Percentiles rank a stretch among this genome's conserved stretches.
phyloP scores from a whole-genome alignment of 495 filamentous ascomycete species.

The Pyronema omphalodes region DNA sequence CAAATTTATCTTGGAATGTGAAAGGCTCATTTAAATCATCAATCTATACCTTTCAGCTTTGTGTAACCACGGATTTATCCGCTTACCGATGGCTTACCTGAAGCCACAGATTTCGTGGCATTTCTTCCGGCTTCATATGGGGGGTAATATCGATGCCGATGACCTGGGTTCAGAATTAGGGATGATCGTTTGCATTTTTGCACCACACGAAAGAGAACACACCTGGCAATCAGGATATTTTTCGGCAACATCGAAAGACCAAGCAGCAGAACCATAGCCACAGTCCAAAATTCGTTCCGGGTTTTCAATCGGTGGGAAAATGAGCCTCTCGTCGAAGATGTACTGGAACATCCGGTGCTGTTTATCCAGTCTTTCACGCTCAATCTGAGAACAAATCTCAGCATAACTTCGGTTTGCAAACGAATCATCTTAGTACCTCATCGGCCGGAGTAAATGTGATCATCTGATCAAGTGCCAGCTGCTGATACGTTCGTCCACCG shows the following conservation, averaged over 20 bases:
- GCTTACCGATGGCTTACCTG: conserved; percentile 10
- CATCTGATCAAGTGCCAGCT: conserved; percentile 49
- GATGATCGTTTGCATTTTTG: background rate
- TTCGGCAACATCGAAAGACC: conserved; percentile 43
- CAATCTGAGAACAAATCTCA: conserved; percentile 38
- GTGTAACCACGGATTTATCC: background rate
- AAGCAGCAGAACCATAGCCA: conserved; percentile 49
- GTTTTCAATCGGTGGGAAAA: conserved; percentile 48
- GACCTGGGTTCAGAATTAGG: conserved; percentile 35
- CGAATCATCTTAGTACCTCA: conserved; percentile 39
- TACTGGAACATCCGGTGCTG: conserved; percentile 53
- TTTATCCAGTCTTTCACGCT: conserved; percentile 53
- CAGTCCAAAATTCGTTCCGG: conserved; percentile 58
- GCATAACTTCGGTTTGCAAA: background rate
- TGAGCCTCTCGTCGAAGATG: conserved; percentile 56
- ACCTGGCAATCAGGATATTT: conserved; percentile 59
- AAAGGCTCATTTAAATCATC: conserved; percentile 65
- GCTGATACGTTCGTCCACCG: conserved; percentile 53
- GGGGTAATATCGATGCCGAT: conserved; percentile 66
- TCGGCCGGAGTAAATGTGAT: conserved; percentile 71
- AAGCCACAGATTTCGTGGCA: conserved; percentile 19
- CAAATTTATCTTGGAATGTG: conserved; percentile 65
- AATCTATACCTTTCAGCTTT: conserved; percentile 29
- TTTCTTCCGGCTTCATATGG: conserved; percentile 44
- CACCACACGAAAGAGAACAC: conserved; percentile 18